Percentiles rank a stretch among this genome's conserved stretches.
These are phyloP conservation scores for Wickerhamiella sergipiensis DNA, from an alignment of 805 yeast genomes.

Conservation along the genomic window DNA sequence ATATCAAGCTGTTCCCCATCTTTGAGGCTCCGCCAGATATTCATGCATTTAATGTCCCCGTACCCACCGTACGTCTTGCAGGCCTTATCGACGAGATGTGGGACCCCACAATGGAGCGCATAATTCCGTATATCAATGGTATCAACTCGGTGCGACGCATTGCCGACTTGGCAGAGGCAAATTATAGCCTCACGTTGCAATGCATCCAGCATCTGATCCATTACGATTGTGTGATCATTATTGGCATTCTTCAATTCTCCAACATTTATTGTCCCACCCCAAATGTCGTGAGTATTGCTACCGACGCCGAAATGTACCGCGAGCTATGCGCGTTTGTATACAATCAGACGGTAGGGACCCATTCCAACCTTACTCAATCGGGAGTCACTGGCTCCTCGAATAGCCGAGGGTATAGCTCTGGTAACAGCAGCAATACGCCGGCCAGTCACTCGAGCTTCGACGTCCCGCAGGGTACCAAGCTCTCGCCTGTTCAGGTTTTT, in stretches of 20 bases:
- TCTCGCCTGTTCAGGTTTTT: constrained; percentile 32
- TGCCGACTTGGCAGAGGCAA: constrained; percentile 68
- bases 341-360: constrained; percentile 13
- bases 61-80: constrained; percentile 66
- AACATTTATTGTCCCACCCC: constrained; percentile 86
- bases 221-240: constrained; percentile 68
- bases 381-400: neutral
- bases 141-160: constrained; percentile 69
- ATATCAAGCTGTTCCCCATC: constrained; percentile 88
- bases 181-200: constrained; percentile 60
- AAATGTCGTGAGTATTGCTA: constrained; percentile 51
- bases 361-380: neutral
- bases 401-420: neutral
- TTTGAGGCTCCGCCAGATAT: constrained; percentile 66
- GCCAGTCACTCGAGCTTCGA: constrained; percentile 2
- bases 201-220: constrained; percentile 87
- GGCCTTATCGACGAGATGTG: constrained; percentile 75
- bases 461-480: neutral
- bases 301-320: constrained; percentile 49
- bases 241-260: constrained; percentile 80
- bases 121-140: constrained; percentile 78
- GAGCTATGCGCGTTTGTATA: constrained; percentile 79
- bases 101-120: constrained; percentile 93
- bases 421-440: constrained; percentile 3
- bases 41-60: constrained; percentile 76